These are phyloP conservation scores for Monosporascus ibericus DNA, from an alignment of 2,329 filamentous ascomycete genomes.

Conservation along the genomic window DNA sequence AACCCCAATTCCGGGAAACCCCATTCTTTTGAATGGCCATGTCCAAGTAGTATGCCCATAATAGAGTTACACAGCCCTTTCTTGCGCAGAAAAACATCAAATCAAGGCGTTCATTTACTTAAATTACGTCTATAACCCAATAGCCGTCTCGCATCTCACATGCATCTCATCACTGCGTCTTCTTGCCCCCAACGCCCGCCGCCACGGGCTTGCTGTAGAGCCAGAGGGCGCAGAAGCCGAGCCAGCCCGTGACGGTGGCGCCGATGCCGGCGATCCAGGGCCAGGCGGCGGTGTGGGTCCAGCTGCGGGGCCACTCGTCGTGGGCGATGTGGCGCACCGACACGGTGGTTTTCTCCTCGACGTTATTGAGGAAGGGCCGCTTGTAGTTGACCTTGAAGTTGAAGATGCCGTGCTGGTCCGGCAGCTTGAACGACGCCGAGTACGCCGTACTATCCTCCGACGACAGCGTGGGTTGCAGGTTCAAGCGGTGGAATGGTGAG, in stretches of 20 bases:
- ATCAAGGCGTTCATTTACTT: no score
- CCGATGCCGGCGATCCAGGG: conserved; percentile 89
- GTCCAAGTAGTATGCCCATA: no score
- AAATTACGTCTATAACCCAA: no score
- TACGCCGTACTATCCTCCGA: conserved; percentile 68
- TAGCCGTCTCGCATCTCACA: no score
- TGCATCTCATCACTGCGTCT: conserved; percentile 16
- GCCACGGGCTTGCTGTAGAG: conserved; percentile 57
- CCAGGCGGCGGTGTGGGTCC: conserved; percentile 84
- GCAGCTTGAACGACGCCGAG: conserved; percentile 69
- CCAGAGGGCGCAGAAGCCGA: conserved; percentile 83
- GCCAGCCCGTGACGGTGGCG: conserved; percentile 75
- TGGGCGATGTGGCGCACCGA: conserved; percentile 95
- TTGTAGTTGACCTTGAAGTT: conserved; percentile 98
- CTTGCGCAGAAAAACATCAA: no score
- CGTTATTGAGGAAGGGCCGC: conserved; percentile 78
- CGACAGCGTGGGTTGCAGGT: conserved; percentile 52
- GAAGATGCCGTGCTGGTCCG: conserved; percentile 98
- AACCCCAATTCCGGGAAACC: not conserved
- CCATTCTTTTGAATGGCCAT: no score
- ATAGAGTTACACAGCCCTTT: no score
- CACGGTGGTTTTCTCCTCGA: conserved; percentile 93
- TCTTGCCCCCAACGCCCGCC: conserved; percentile 17
- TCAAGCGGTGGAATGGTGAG: conserved; percentile 88
- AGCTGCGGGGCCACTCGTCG: conserved; percentile 92